Evolutionary conservation across 2,329 filamentous ascomycete species (phyloP).

Genomic region (Cladosporium sp.): DNA sequence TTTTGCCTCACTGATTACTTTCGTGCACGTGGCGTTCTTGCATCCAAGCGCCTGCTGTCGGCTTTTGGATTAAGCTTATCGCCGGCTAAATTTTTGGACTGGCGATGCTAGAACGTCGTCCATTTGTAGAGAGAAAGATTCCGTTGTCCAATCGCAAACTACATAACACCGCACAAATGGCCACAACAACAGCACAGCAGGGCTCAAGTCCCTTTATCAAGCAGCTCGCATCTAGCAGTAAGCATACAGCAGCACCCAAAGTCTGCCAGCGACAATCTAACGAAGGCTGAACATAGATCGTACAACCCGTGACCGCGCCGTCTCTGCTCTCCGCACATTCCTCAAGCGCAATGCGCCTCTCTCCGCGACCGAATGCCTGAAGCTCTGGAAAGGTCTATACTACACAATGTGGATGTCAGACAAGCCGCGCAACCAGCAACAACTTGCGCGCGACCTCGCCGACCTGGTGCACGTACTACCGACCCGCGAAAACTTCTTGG

Average conservation of each 20-base stretch:
- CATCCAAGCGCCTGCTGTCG: constrained; percentile 1
- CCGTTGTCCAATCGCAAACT: constrained; percentile 1
- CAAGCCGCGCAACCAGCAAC: constrained; percentile 82
- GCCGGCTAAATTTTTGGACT: constrained; percentile 21
- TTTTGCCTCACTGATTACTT: neutral
- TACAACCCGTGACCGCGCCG: constrained; percentile 47
- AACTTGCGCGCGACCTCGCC: constrained; percentile 76
- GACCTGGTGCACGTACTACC: constrained; percentile 65
- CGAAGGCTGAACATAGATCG: constrained; percentile 27
- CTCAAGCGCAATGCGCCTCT: constrained; percentile 67
- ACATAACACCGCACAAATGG: constrained; percentile 8
- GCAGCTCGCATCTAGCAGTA: constrained; percentile 82
- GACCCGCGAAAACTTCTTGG: constrained; percentile 39
- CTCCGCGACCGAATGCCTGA: constrained; percentile 70
- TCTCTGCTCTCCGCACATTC: constrained; percentile 76
- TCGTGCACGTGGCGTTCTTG: neutral
- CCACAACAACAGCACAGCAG: constrained; percentile 16
- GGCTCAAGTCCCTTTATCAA: constrained; percentile 67
- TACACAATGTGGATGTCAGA: constrained; percentile 91
- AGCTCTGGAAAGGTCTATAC: constrained; percentile 94
- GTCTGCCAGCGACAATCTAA: neutral
- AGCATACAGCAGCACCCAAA: constrained; percentile 28
- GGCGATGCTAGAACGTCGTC: constrained; percentile 2
- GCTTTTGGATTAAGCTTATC: constrained; percentile 12
- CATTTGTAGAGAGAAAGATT: constrained; percentile 11